Conservation (phyloP, 805 yeast species). For the Yueomyces sp. region DNA sequence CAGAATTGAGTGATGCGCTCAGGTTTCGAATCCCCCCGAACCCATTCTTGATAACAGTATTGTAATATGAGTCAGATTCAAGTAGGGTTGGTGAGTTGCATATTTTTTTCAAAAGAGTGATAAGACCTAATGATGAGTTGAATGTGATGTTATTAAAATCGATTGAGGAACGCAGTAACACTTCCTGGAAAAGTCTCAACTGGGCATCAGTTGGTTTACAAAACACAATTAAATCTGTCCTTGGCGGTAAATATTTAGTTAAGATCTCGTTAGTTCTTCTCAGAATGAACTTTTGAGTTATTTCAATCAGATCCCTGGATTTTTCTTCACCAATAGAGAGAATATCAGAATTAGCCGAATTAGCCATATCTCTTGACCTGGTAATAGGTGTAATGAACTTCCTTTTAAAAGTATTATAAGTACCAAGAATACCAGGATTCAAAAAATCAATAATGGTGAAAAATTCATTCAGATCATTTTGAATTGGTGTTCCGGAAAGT, state of each 20-base stretch:
- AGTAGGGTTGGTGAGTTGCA: conserved; percentile 72
- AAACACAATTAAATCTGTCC: conserved; percentile 64
- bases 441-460: conserved; percentile 68
- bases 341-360: conserved; percentile 36
- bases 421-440: conserved; percentile 73
- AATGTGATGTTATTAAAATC: conserved; percentile 18
- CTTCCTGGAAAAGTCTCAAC: conserved; percentile 36
- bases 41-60: conserved; percentile 2
- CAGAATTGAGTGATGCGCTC: conserved; percentile 28
- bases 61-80: conserved; percentile 29
- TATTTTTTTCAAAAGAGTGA: conserved; percentile 62
- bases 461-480: conserved; percentile 79
- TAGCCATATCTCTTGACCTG: conserved; percentile 51
- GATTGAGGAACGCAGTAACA: conserved; percentile 24
- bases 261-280: conserved; percentile 56
- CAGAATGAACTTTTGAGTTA: conserved; percentile 55
- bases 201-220: conserved; percentile 65
- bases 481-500: conserved; percentile 86
- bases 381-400: conserved; percentile 58
- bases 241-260: conserved; percentile 50
- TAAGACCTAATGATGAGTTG: conserved; percentile 46
- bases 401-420: conserved; percentile 42
- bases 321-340: conserved; percentile 45
- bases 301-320: conserved; percentile 46
- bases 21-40: conserved; percentile 1